These are phyloP conservation scores for Globisporangium radiosum DNA, from an alignment of 352 stramenopile genomes.

Conservation along the genomic window DNA sequence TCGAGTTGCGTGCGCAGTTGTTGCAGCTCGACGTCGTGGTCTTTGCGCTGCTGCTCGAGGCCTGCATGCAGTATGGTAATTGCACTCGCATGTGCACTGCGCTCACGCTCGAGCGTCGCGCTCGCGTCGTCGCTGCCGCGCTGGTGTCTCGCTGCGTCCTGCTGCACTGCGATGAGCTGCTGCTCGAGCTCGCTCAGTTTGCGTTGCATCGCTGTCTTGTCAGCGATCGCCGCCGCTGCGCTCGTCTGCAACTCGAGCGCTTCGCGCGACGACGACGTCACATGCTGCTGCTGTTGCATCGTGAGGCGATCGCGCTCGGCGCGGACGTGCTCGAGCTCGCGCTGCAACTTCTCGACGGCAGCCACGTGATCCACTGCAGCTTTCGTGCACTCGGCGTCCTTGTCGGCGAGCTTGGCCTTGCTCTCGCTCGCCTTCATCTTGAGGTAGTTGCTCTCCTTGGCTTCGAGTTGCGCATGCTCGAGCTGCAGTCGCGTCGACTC, in stretches of 20 bases:
- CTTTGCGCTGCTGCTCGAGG: slow-evolving; percentile 4
- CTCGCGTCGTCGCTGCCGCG: slow-evolving; percentile 9
- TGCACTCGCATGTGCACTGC: background rate
- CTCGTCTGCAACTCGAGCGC: slow-evolving; percentile 18
- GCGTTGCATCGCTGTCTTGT: slow-evolving; percentile 19
- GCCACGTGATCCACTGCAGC: slow-evolving; percentile 8
- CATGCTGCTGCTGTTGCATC: slow-evolving; percentile 17
- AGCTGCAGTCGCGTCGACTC: slow-evolving; percentile 19
- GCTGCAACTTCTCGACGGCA: slow-evolving; percentile 2
- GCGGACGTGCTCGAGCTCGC: slow-evolving; percentile 10
- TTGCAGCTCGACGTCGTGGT: slow-evolving; percentile 8
- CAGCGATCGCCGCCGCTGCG: slow-evolving; percentile 6
- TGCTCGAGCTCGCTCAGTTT: slow-evolving; percentile 19
- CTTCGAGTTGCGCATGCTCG: slow-evolving; percentile 26
- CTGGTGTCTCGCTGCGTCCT: slow-evolving; percentile 13
- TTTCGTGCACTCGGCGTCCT: slow-evolving; percentile 15
- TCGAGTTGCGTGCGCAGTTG: slow-evolving; percentile 4
- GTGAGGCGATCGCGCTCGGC: slow-evolving; percentile 20
- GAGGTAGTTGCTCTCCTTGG: slow-evolving; percentile 47
- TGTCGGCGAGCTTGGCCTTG: slow-evolving; percentile 34
- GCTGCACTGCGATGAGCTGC: slow-evolving; percentile 11
- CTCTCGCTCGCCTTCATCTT: slow-evolving; percentile 48
- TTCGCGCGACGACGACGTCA: slow-evolving; percentile 19
- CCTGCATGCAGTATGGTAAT: background rate
- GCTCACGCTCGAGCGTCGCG: background rate